Percentiles rank a stretch among this genome's conserved stretches.
Evolutionary conservation across 352 stramenopile genomes (phyloP).

Genomic region (Pythium vanterpoolii): DNA sequence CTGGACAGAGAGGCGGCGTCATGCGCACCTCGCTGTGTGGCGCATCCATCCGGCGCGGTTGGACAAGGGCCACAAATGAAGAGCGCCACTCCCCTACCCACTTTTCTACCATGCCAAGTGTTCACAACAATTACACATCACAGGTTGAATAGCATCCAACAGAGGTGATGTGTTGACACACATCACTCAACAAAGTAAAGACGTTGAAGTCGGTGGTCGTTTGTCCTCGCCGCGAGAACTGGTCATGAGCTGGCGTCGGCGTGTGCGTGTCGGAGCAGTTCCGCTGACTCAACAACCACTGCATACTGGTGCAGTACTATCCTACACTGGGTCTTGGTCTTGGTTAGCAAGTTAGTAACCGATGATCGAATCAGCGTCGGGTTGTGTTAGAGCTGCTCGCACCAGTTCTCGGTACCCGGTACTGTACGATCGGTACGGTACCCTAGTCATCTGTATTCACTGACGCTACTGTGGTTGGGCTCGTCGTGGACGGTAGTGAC

Average conservation of each 20-base stretch:
- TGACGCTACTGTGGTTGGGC: background rate
- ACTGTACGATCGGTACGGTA: too few species aligned
- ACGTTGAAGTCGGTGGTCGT: conserved; percentile 5
- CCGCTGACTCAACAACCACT: too few species aligned
- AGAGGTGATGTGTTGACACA: conserved; percentile 1
- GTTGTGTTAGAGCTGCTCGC: too few species aligned
- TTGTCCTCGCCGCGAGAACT: too few species aligned
- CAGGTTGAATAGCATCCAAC: background rate
- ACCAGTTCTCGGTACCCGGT: too few species aligned
- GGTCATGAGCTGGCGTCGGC: too few species aligned
- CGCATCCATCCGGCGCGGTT: background rate
- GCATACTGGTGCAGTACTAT: too few species aligned
- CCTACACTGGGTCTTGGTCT: too few species aligned
- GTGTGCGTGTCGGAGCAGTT: too few species aligned
- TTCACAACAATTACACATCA: conserved; percentile 10
- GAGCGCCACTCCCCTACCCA: conserved; percentile 10
- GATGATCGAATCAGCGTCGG: too few species aligned
- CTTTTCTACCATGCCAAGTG: background rate
- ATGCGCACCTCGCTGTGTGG: background rate
- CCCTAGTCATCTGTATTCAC: too few species aligned
- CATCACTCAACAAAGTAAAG: background rate
- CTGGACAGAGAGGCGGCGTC: conserved; percentile 5
- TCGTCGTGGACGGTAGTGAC: background rate
- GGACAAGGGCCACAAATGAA: background rate
- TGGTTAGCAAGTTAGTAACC: too few species aligned